phyloP scores from a whole-genome alignment of 129 eudicot species.

The Centaurea solstitialis region DNA sequence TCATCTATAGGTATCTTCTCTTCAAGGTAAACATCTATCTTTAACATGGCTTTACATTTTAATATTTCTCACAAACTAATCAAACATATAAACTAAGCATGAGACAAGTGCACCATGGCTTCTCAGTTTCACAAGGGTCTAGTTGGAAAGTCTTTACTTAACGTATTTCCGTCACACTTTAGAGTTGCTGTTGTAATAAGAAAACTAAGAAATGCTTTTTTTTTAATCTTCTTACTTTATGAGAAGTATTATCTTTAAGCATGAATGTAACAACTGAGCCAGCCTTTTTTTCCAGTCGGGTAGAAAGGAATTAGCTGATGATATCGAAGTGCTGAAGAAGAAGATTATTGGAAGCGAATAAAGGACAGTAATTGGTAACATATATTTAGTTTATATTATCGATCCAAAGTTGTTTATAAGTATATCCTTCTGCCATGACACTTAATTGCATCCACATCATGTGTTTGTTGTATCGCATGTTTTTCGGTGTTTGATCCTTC shows the following conservation, averaged over 20 bases:
- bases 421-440: background rate
- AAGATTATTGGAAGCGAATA: slow-evolving; percentile 38
- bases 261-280: background rate
- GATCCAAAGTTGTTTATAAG: slow-evolving; percentile 19
- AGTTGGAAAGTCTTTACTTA: no score
- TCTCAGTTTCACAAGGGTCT: no score
- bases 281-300: slow-evolving; percentile 21
- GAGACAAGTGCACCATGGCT: no score
- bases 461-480: slow-evolving; percentile 15
- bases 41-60: background rate
- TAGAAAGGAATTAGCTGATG: slow-evolving; percentile 44
- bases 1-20: slow-evolving; percentile 43
- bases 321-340: slow-evolving; percentile 41
- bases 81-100: background rate
- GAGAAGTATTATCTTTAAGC: background rate
- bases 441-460: slow-evolving; percentile 7
- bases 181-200: no score
- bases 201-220: background rate
- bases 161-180: no score
- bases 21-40: slow-evolving; percentile 29
- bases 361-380: slow-evolving; percentile 14
- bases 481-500: slow-evolving; percentile 10
- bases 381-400: slow-evolving; percentile 9
- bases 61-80: background rate
- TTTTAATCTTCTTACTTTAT: background rate